phyloP scores from a whole-genome alignment of 1,139 yeast species.

The Magnusiomyces clavatus region DNA sequence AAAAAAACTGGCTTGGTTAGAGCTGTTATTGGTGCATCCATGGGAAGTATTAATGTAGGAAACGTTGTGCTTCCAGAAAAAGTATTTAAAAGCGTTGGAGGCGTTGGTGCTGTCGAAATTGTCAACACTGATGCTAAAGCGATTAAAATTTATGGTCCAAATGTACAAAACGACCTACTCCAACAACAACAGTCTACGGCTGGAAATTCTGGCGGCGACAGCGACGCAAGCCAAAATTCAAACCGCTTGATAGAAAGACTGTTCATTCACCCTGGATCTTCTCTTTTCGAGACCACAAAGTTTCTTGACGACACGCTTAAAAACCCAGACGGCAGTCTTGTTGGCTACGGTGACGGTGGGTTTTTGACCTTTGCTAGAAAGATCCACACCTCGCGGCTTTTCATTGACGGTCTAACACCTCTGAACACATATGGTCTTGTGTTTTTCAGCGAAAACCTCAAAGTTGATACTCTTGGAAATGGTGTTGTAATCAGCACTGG shows the following conservation, averaged over 20 bases:
- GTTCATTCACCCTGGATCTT: constrained; percentile 78
- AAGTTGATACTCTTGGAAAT: constrained; percentile 52
- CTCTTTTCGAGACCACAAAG: constrained; percentile 43
- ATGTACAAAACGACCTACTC: neutral
- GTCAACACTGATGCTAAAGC: constrained; percentile 70
- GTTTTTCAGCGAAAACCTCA: constrained; percentile 68
- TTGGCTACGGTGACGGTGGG: constrained; percentile 20
- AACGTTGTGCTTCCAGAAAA: constrained; percentile 78
- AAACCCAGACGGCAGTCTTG: neutral
- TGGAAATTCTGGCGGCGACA: neutral
- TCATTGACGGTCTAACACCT: constrained; percentile 71
- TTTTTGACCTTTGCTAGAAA: constrained; percentile 32
- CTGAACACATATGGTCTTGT: constrained; percentile 61
- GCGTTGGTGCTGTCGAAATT: constrained; percentile 72
- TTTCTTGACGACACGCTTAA: constrained; percentile 18
- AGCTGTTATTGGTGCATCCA: constrained; percentile 70
- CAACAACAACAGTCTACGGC: neutral
- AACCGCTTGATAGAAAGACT: constrained; percentile 39
- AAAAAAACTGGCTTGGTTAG: constrained; percentile 38
- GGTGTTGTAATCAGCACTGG: constrained; percentile 27
- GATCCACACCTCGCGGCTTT: constrained; percentile 56
- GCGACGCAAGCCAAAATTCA: neutral
- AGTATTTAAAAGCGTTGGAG: constrained; percentile 53
- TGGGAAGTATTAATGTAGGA: constrained; percentile 67
- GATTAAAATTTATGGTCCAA: constrained; percentile 47